Base-by-base conservation (phyloP, 2,329 filamentous ascomycete genomes). In the Curvularia eragrostidis region DNA sequence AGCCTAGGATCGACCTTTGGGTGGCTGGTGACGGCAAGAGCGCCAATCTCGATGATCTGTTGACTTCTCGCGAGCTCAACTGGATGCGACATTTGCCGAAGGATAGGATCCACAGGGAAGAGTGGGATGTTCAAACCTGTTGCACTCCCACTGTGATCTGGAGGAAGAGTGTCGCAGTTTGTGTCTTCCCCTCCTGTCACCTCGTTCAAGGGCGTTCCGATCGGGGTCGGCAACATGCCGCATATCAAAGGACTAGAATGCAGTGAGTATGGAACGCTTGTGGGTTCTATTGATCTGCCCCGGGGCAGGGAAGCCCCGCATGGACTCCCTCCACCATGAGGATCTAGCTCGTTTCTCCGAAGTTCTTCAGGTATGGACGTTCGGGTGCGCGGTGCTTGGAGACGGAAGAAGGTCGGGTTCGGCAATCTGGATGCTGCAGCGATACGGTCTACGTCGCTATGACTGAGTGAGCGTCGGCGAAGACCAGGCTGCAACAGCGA, bases 381-480 rank as follows among this genome's bases (percentile, higher is more conserved):
- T 24, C 58, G 54, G 2, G 46, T 19, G 3, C 63, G 66, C 6
- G 66, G 61, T 23, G 54, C 54, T 54, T 65, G 66, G 8, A 69
- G 62, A 6, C 66, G 66, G 41, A 72, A 42, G 53, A 72, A 72
- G 2, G 59, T 66, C 15, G 68, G 70, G 5, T 68, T 68, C 3
- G 46, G 41, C n/a, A 51, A 32, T 21, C 41, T 49, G 42, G 44
- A 34, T 9, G 48, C 9, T 23, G 56, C 32, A 30, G 54, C 58
- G 34, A 61, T 50, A 26, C 52, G 63, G 23, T 67, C 63, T 42
- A 48, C 57, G n/a, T 66, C 68, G 23, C 62, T 52, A 39, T 69
- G 64, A 41, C 72, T 72, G n/a, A 71, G 61, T 13, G 73, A 75
- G 24, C 69, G 68, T n/a, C 69, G 68, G 41, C 71, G 70, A 12